phyloP scores from a whole-genome alignment of 495 filamentous ascomycete genomes.

The Tuber aestivum region DNA sequence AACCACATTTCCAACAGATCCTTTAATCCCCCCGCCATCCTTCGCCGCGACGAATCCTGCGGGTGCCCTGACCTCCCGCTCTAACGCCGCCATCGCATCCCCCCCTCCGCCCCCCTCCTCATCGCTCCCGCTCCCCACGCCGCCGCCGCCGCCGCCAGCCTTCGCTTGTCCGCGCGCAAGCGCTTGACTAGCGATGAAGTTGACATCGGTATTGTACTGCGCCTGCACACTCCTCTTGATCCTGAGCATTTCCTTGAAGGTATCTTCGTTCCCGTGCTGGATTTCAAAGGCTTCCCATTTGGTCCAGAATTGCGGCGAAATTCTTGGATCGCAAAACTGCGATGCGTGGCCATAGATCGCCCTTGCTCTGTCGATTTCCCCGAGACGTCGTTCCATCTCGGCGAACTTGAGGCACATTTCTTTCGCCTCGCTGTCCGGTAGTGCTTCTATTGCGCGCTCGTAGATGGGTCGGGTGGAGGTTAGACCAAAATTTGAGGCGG shows the following conservation, averaged over 20 bases:
- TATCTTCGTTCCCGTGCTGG: slow-evolving; percentile 96
- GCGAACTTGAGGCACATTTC: slow-evolving; percentile 99
- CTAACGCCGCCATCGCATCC: slow-evolving; percentile 87
- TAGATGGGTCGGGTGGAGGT: slow-evolving; percentile 96
- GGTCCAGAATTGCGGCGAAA: slow-evolving; percentile 81
- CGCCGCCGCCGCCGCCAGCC: slow-evolving; percentile 22
- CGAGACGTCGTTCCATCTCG: slow-evolving; percentile 93
- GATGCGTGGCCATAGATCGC: slow-evolving; percentile 95
- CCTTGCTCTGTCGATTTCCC: slow-evolving; percentile 91
- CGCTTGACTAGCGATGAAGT: slow-evolving; percentile 95
- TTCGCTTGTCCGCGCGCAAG: slow-evolving; percentile 70
- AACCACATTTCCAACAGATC: slow-evolving; percentile 44
- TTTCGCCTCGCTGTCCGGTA: slow-evolving; percentile 88
- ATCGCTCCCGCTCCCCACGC: slow-evolving; percentile 46
- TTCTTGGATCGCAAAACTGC: slow-evolving; percentile 94
- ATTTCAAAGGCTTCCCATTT: slow-evolving; percentile 98
- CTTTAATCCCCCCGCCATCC: slow-evolving; percentile 56
- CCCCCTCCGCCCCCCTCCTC: slow-evolving; percentile 52
- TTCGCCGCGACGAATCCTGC: slow-evolving; percentile 86
- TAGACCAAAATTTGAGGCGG: slow-evolving; percentile 93
- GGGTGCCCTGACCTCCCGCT: slow-evolving; percentile 81
- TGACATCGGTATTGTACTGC: slow-evolving; percentile 97
- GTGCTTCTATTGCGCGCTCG: slow-evolving; percentile 82
- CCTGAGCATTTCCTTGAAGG: slow-evolving; percentile 97
- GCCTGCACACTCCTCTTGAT: slow-evolving; percentile 97